phyloP scores from a whole-genome alignment of 75 land plant genomes.

The Pinus tabuliformis region DNA sequence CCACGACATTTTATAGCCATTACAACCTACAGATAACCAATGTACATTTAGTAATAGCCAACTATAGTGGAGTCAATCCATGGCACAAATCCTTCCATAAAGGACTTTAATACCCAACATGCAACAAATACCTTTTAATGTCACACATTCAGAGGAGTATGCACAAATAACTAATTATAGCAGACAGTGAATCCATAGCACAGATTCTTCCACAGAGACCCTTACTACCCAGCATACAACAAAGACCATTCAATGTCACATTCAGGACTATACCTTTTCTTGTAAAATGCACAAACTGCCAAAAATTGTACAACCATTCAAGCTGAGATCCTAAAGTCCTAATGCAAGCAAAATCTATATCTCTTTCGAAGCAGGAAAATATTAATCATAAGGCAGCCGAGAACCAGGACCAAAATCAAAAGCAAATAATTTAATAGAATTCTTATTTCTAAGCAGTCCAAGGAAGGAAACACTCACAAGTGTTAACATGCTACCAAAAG shows the following conservation, averaged over 20 bases:
- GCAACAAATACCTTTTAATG: no score
- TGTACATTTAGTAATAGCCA: neutral
- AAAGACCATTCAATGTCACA: neutral
- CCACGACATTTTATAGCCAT: constrained; percentile 85
- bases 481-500: neutral
- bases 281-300: neutral
- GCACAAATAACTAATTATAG: no score
- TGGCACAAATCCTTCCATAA: neutral
- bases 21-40: constrained; percentile 56
- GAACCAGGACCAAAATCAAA: neutral
- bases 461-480: neutral
- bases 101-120: no score
- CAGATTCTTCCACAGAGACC: no score
- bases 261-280: neutral
- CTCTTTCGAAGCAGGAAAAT: no score
- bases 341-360: neutral
- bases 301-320: neutral
- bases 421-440: neutral
- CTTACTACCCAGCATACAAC: no score
- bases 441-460: neutral
- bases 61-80: neutral
- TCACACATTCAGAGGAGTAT: no score
- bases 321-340: neutral
- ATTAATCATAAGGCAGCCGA: no score
- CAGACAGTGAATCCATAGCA: no score